A percentile compares a stretch with the other conserved stretches of the same genome.
These are phyloP conservation scores for Aspergillus flavus DNA, from an alignment of 2,329 filamentous ascomycete species.

Conservation along the genomic window DNA sequence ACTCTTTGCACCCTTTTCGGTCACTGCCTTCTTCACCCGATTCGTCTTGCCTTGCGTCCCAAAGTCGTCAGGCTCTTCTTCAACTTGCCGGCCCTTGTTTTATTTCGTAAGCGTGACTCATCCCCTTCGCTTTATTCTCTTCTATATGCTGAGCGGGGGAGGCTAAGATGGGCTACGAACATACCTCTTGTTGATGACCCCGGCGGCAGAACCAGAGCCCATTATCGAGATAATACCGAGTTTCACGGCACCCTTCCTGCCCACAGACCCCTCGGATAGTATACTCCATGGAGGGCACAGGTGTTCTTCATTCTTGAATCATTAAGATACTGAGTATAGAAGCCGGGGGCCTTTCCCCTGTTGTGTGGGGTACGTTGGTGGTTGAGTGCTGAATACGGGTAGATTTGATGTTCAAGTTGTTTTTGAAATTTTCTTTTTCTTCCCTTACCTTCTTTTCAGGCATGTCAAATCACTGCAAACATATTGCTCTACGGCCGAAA, in stretches of 20 bases:
- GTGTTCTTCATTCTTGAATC: constrained; percentile 32
- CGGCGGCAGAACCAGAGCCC: constrained; percentile 78
- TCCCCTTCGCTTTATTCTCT: too few relatives aligned
- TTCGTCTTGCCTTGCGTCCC: constrained; percentile 62
- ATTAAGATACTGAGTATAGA: neutral
- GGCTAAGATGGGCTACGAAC: constrained; percentile 13
- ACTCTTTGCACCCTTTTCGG: constrained; percentile 56
- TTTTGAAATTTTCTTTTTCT: neutral
- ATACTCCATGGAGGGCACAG: constrained; percentile 44
- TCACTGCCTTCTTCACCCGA: constrained; percentile 57
- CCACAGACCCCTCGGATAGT: constrained; percentile 53
- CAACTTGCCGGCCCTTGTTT: constrained; percentile 46
- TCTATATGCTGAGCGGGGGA: neutral
- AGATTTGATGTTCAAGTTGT: neutral
- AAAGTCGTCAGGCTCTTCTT: constrained; percentile 69
- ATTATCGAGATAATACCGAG: constrained; percentile 72
- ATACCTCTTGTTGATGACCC: constrained; percentile 76
- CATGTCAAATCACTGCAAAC: neutral
- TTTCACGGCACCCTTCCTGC: constrained; percentile 69
- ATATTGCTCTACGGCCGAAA: too few relatives aligned
- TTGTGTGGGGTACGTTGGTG: neutral
- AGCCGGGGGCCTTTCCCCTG: constrained; percentile 1
- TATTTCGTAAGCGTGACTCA: neutral
- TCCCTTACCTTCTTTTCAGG: too few relatives aligned
- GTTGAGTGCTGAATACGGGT: neutral